Evolutionary conservation across 1,284 basidiomycete species (phyloP).

Genomic region (Irpex sp.): DNA sequence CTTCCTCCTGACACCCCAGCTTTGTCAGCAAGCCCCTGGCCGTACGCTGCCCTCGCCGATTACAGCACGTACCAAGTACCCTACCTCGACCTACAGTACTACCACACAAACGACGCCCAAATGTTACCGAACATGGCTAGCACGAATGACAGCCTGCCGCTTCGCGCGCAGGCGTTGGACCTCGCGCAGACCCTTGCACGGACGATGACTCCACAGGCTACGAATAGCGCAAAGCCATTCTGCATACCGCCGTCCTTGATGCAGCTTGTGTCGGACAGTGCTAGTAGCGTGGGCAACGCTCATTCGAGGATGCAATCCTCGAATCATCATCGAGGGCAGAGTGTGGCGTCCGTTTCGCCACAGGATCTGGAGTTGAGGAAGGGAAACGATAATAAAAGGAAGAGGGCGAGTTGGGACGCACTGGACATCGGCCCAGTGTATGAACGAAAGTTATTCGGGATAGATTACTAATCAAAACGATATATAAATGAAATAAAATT

Average conservation of each 20-base stretch:
- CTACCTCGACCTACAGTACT: slow-evolving; percentile 73
- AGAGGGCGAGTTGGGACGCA: slow-evolving; percentile 69
- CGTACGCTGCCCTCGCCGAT: not conserved
- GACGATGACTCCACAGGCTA: slow-evolving; percentile 13
- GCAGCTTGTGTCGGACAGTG: slow-evolving; percentile 21
- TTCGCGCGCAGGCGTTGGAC: slow-evolving; percentile 54
- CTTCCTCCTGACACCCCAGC: not conserved
- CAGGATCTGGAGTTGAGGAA: slow-evolving; percentile 56
- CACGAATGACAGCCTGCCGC: slow-evolving; percentile 15
- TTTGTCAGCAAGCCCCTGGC: not conserved
- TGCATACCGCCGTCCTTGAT: slow-evolving; percentile 25
- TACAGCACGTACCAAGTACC: slow-evolving; percentile 47
- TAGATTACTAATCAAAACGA: too few species aligned
- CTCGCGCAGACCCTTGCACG: slow-evolving; percentile 43
- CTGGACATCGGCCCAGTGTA: too few species aligned
- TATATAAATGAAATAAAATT: too few species aligned
- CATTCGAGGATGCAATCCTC: not conserved
- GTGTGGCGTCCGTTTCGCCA: slow-evolving; percentile 42
- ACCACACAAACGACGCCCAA: slow-evolving; percentile 30
- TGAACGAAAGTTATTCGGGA: too few species aligned
- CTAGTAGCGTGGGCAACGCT: not conserved
- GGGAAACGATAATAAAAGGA: slow-evolving; percentile 56
- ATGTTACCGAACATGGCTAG: slow-evolving; percentile 16
- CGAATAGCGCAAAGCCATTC: slow-evolving; percentile 17
- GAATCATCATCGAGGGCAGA: slow-evolving; percentile 55